Evolutionary conservation across 75 land plant genomes (phyloP).

Genomic region (Pinus albicaulis): DNA sequence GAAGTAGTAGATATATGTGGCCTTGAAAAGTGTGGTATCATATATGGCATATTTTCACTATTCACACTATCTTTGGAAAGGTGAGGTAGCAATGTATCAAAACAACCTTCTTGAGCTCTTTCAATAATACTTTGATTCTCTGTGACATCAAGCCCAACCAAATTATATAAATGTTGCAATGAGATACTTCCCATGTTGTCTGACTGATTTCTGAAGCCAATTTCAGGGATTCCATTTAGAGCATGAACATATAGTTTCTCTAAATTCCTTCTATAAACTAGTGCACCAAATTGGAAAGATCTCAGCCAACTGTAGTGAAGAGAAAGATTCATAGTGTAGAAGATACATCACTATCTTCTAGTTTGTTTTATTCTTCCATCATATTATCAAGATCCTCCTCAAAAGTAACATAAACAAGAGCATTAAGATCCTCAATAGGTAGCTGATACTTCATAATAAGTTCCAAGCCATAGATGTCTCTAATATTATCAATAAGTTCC

Average conservation of each 20-base stretch:
- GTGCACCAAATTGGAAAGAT: constrained; percentile 32
- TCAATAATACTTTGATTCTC: constrained; percentile 13
- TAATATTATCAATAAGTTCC: constrained; percentile 65
- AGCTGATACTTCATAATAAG: constrained; percentile 83
- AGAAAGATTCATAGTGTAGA: constrained; percentile 73
- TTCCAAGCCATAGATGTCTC: constrained; percentile 46
- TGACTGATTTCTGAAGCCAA: constrained; percentile 29
- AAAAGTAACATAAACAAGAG: constrained; percentile 83
- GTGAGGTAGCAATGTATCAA: constrained; percentile 8
- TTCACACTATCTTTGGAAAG: not conserved
- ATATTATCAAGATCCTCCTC: constrained; percentile 92
- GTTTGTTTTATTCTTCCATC: constrained; percentile 84
- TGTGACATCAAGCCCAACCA: constrained; percentile 22
- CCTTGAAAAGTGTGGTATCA: constrained; percentile 5
- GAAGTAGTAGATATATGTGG: constrained; percentile 11
- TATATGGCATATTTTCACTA: constrained; percentile 1
- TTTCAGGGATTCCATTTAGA: constrained; percentile 69
- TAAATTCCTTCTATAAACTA: constrained; percentile 27
- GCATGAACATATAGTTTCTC: constrained; percentile 80
- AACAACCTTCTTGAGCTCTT: constrained; percentile 9
- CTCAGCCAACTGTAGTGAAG: constrained; percentile 45
- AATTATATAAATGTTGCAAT: constrained; percentile 32
- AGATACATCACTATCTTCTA: constrained; percentile 47
- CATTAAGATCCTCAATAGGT: constrained; percentile 95
- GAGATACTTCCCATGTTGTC: constrained; percentile 30